Conservation (phyloP, 2,329 filamentous ascomycete species). For the Aspergillus piperis region DNA sequence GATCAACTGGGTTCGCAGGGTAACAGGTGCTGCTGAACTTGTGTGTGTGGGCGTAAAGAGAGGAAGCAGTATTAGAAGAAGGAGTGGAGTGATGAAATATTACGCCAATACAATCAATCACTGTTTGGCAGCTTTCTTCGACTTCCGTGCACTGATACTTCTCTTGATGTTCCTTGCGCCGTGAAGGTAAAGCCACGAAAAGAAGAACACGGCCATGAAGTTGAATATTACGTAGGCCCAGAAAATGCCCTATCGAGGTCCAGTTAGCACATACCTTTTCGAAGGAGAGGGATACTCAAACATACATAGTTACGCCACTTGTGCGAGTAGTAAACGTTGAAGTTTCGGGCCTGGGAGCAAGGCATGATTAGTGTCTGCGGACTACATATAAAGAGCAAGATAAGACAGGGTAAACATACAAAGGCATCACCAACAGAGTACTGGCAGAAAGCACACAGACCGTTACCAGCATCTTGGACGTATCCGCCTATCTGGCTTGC, state of each 20-base stretch:
- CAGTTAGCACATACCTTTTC: neutral
- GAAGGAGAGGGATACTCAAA: neutral
- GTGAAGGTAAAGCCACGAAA: constrained; percentile 58
- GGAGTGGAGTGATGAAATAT: neutral
- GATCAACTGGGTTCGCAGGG: neutral
- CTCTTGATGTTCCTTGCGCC: constrained; percentile 34
- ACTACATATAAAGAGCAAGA: neutral
- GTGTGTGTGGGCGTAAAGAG: neutral
- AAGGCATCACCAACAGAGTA: constrained; percentile 64
- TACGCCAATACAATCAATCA: neutral
- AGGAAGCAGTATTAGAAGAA: neutral
- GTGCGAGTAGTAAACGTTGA: constrained; percentile 62
- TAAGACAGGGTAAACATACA: constrained; percentile 34
- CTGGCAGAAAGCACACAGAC: constrained; percentile 66
- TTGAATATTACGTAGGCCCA: constrained; percentile 67
- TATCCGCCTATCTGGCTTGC: constrained; percentile 61
- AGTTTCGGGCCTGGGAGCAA: constrained; percentile 39
- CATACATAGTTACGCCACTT: constrained; percentile 65
- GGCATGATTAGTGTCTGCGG: neutral
- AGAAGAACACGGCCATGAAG: constrained; percentile 55
- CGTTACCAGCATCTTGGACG: constrained; percentile 56
- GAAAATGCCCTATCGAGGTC: constrained; percentile 55
- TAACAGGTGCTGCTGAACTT: neutral
- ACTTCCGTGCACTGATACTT: constrained; percentile 35
- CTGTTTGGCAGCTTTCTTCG: constrained; percentile 20